phyloP scores from a whole-genome alignment of 306 rosid species.

The Quillaja saponaria region DNA sequence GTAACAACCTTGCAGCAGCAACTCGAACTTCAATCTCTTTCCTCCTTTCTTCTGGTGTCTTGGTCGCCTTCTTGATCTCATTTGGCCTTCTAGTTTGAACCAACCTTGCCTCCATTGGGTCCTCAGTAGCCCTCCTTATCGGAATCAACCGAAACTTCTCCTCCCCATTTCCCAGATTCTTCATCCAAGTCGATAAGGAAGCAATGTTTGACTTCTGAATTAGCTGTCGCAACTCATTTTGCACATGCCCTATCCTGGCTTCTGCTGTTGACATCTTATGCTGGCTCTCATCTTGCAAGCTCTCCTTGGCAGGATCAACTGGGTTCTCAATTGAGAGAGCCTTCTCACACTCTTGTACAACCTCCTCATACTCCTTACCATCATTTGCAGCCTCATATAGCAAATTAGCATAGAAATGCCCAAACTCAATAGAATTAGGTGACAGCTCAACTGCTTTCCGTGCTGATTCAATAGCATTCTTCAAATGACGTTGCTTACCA shows the following conservation, averaged over 20 bases:
- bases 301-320: slow-evolving; percentile 84
- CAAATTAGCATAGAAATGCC: slow-evolving; percentile 73
- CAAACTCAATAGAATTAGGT: slow-evolving; percentile 79
- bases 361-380: slow-evolving; percentile 78
- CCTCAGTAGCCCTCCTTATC: slow-evolving; percentile 70
- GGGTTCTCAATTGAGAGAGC: slow-evolving; percentile 70
- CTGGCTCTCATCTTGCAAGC: slow-evolving; percentile 83
- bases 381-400: slow-evolving; percentile 78
- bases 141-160: slow-evolving; percentile 86
- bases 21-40: slow-evolving; percentile 95
- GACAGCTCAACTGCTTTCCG: slow-evolving; percentile 70
- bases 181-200: slow-evolving; percentile 85
- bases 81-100: slow-evolving; percentile 87
- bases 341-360: slow-evolving; percentile 81
- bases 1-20: slow-evolving; percentile 95
- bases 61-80: slow-evolving; percentile 91
- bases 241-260: slow-evolving; percentile 62
- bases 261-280: slow-evolving; percentile 55
- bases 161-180: slow-evolving; percentile 81
- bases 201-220: slow-evolving; percentile 88
- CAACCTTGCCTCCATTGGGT: slow-evolving; percentile 85
- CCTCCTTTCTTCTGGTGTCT: slow-evolving; percentile 85
- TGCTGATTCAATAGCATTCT: slow-evolving; percentile 78
- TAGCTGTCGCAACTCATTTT: slow-evolving; percentile 75
- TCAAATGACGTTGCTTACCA: slow-evolving; percentile 73